Evolutionary conservation across 768 basidiomycete species (phyloP).

Genomic region (Lentinula sp.): DNA sequence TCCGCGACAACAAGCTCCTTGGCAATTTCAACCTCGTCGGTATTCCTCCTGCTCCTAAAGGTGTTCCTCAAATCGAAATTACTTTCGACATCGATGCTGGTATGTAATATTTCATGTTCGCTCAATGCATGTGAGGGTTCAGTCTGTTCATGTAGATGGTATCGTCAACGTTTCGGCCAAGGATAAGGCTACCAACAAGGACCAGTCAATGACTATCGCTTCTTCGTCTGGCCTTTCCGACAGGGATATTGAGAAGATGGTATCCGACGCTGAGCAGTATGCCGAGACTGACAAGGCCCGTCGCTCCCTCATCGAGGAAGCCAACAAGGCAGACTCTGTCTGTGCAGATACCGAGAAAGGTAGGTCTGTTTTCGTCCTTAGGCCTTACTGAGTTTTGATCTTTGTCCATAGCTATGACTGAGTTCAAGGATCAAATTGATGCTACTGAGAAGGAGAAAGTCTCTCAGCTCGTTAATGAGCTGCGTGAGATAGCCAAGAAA

Average conservation of each 20-base stretch:
- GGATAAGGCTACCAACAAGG: slow-evolving; percentile 87
- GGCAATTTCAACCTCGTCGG: slow-evolving; percentile 99
- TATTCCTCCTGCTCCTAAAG: slow-evolving; percentile 83
- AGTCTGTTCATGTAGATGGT: slow-evolving; percentile 48
- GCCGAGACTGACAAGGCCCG: slow-evolving; percentile 92
- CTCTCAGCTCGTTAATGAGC: slow-evolving; percentile 75
- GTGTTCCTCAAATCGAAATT: slow-evolving; percentile 82
- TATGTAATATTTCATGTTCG: slow-evolving; percentile 21
- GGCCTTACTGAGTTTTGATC: not conserved
- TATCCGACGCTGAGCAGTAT: slow-evolving; percentile 87
- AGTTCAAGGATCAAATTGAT: slow-evolving; percentile 98
- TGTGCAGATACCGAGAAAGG: slow-evolving; percentile 95
- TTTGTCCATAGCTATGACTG: slow-evolving; percentile 66
- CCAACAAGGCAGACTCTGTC: slow-evolving; percentile 95
- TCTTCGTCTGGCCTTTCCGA: slow-evolving; percentile 95
- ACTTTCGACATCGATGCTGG: slow-evolving; percentile 97
- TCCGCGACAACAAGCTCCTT: slow-evolving; percentile 96
- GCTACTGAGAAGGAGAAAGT: slow-evolving; percentile 93
- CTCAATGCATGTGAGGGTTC: not conserved
- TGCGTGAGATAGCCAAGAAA: slow-evolving; percentile 85
- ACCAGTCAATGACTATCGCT: slow-evolving; percentile 95
- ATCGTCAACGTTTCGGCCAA: slow-evolving; percentile 97
- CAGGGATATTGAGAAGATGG: slow-evolving; percentile 97
- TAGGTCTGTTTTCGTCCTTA: slow-evolving; percentile 21
- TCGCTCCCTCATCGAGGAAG: slow-evolving; percentile 85